Evolutionary conservation across 2,329 filamentous ascomycete species (phyloP), one percentile per base, ranked within the genome.

Genomic region (Saccharata proteae): DNA sequence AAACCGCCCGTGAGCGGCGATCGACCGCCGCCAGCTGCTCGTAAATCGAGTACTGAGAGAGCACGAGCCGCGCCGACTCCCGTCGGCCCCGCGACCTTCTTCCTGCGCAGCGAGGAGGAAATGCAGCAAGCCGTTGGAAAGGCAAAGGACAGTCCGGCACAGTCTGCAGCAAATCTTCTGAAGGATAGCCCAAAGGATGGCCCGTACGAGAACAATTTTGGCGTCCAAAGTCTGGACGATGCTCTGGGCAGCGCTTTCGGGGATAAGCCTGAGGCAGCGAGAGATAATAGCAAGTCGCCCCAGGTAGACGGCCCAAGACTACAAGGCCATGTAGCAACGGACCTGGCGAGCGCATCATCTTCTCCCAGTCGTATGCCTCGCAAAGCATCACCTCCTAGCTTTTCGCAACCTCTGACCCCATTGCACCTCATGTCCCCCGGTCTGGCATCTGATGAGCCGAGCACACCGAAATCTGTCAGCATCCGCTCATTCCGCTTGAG

Each of bases 401-500:
- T 42, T 2, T 46, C 43, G 4, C 39, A 40, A 6, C 43, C 47
- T 11, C 41, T 46, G 14, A 48, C 49, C 22, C 44, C 49, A 5
- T 38, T 47, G 22, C 41, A 41, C 26, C 32, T 38, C 28, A 28
- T 35, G 26, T 66, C 62, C 27, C 61, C 64, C 4, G 57, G 60
- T 29, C 64, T 64, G 20, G 54, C 57, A 3, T 65, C 62, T 3
- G 67, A 60, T 8, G 51, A 71, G 21, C 64, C 69, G 3, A 69
- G 67, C 46, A 75, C 71, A 30, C 73, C 73, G 1, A 71, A 69
- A 38, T 75, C 71, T 4, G 57, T 58, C 3, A 74, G 71, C 5
- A 61, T 69, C n/a, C 66, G 65, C 26, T 77, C 71, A 0, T 55
- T 74, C 34, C 61, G 64, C 35, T 59, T 70, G 12, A 66, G 69